Conservation (phyloP, 768 basidiomycete genomes). For the Hygrophoropsis aurantiaca region DNA sequence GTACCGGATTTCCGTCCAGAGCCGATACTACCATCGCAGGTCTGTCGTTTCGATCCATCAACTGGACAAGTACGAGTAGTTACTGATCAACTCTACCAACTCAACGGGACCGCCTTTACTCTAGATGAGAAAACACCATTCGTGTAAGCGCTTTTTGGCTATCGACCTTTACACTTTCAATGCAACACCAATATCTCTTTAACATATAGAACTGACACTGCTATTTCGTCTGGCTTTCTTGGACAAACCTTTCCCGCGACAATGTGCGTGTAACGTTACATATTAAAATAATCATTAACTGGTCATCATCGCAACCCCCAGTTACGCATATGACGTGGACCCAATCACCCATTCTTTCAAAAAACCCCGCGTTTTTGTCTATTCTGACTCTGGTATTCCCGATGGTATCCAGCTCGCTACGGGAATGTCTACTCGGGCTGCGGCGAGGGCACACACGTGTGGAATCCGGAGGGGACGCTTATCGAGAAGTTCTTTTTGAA, state of each 20-base stretch:
- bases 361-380: conserved; percentile 64
- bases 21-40: conserved; percentile 42
- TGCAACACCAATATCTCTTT: background rate
- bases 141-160: conserved; percentile 14
- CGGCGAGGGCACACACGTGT: conserved; percentile 53
- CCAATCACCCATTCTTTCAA: conserved; percentile 45
- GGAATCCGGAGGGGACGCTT: conserved; percentile 49
- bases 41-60: conserved; percentile 42
- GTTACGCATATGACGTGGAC: conserved; percentile 67
- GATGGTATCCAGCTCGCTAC: conserved; percentile 64
- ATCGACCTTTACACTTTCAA: background rate
- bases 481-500: conserved; percentile 62
- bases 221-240: conserved; percentile 12
- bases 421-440: conserved; percentile 63
- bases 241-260: conserved; percentile 24
- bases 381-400: conserved; percentile 56
- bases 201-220: conserved; percentile 27
- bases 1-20: conserved; percentile 38
- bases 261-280: conserved; percentile 13
- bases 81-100: conserved; percentile 39
- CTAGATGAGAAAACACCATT: conserved; percentile 31
- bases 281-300: no score
- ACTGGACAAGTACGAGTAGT: conserved; percentile 42
- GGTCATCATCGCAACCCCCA: conserved; percentile 24
- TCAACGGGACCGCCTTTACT: conserved; percentile 39